phyloP scores from a whole-genome alignment of 2,329 filamentous ascomycete species.

The Sclerotinia spermophila region DNA sequence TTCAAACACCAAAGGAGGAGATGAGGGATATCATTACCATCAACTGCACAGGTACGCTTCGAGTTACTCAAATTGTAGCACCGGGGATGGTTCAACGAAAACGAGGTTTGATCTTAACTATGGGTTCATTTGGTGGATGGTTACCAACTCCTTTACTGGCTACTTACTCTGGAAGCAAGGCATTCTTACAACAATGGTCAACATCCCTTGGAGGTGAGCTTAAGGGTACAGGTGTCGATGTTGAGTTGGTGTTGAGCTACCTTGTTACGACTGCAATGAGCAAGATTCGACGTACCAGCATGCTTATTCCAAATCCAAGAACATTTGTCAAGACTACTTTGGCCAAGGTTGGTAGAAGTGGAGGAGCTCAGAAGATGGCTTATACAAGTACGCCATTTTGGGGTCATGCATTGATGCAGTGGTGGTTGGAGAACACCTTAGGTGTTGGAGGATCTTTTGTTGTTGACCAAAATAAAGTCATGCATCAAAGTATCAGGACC shows the following conservation, averaged over 20 bases:
- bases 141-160: constrained; percentile 88
- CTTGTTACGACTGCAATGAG: constrained; percentile 96
- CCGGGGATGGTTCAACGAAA: constrained; percentile 82
- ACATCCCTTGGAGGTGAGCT: constrained; percentile 81
- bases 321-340: constrained; percentile 77
- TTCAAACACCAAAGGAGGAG: constrained; percentile 73
- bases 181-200: constrained; percentile 96
- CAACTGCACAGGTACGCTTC: constrained; percentile 89
- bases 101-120: constrained; percentile 86
- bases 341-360: constrained; percentile 73
- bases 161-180: constrained; percentile 96
- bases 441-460: constrained; percentile 55
- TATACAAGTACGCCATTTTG: constrained; percentile 91
- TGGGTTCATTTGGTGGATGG: constrained; percentile 95
- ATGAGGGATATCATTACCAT: constrained; percentile 88
- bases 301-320: constrained; percentile 76
- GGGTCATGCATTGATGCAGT: constrained; percentile 86
- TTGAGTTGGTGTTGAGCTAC: constrained; percentile 89
- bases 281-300: constrained; percentile 78
- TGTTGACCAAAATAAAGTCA: constrained; percentile 57
- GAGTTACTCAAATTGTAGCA: constrained; percentile 79
- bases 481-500: constrained; percentile 66
- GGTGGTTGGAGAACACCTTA: constrained; percentile 62
- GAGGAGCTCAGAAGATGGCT: constrained; percentile 72
- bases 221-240: constrained; percentile 73